Conservation (phyloP, 495 filamentous ascomycete species). For the Polyplosphaeria fusca region DNA sequence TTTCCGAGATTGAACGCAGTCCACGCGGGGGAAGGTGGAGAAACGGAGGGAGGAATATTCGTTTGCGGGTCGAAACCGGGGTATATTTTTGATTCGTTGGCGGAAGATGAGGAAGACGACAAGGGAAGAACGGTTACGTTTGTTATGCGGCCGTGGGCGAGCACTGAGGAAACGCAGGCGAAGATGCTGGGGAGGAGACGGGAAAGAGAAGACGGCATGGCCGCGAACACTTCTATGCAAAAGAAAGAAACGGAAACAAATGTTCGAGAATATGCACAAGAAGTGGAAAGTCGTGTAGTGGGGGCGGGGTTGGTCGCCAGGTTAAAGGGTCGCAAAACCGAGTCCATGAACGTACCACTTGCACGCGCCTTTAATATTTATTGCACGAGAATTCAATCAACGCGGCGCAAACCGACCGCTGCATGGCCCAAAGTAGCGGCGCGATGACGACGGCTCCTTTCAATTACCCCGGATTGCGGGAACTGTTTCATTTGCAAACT, state of each 20-base stretch:
- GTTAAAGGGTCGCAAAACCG: background rate
- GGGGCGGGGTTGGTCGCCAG: too few species aligned
- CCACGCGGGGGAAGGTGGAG: constrained; percentile 14
- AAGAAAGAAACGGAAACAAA: too few species aligned
- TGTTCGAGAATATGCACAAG: too few species aligned
- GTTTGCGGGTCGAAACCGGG: background rate
- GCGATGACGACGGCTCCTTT: background rate
- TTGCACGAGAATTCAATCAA: background rate
- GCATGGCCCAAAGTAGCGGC: background rate
- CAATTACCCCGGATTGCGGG: background rate
- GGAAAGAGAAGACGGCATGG: background rate
- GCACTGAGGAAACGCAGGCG: too few species aligned
- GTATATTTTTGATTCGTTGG: too few species aligned
- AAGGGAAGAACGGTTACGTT: too few species aligned
- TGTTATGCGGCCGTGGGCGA: background rate
- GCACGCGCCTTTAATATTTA: background rate
- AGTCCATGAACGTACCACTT: background rate
- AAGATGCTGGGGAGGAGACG: background rate
- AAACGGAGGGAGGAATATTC: background rate
- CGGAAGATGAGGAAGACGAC: background rate
- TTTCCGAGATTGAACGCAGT: constrained; percentile 27
- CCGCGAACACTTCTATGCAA: too few species aligned
- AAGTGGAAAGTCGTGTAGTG: background rate
- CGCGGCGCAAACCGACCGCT: background rate
- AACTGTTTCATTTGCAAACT: background rate